These are phyloP conservation scores for Cystobasidium sp. DNA, from an alignment of 1,284 basidiomycete genomes.

Conservation along the genomic window DNA sequence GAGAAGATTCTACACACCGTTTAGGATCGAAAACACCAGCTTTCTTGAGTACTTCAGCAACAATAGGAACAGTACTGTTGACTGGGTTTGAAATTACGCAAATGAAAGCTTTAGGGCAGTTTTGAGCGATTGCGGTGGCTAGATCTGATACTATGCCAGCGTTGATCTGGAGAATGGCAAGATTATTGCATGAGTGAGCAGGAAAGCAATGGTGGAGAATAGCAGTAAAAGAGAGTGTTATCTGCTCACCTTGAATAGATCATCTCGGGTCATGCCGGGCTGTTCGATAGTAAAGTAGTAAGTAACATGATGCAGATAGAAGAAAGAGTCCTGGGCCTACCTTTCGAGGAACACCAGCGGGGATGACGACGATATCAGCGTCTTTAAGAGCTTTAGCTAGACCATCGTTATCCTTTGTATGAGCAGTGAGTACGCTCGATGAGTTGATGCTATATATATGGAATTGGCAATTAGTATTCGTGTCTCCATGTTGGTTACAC, in stretches of 20 bases:
- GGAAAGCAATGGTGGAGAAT: neutral
- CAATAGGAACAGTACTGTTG: slow-evolving; percentile 92
- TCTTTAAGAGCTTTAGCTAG: slow-evolving; percentile 80
- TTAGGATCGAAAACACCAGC: slow-evolving; percentile 88
- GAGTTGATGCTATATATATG: slow-evolving; percentile 64
- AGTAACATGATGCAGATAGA: neutral
- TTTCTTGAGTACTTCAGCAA: slow-evolving; percentile 93
- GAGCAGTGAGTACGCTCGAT: slow-evolving; percentile 57
- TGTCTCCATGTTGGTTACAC: neutral
- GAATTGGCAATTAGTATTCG: neutral
- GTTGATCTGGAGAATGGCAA: slow-evolving; percentile 71
- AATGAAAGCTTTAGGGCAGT: slow-evolving; percentile 87
- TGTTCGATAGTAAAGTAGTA: too few relatives aligned
- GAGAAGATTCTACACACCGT: slow-evolving; percentile 61
- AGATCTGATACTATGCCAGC: slow-evolving; percentile 94
- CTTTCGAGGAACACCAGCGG: slow-evolving; percentile 96
- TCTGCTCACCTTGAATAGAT: slow-evolving; percentile 80
- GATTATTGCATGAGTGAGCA: slow-evolving; percentile 29
- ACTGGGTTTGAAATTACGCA: slow-evolving; percentile 59
- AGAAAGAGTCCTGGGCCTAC: slow-evolving; percentile 43
- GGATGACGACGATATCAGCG: slow-evolving; percentile 90
- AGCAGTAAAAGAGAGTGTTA: neutral
- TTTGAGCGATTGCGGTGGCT: slow-evolving; percentile 82
- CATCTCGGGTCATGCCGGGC: slow-evolving; percentile 72
- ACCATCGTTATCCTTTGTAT: slow-evolving; percentile 66